phyloP scores from a whole-genome alignment of 1,139 yeast species.

The Suhomyces terraborum region DNA sequence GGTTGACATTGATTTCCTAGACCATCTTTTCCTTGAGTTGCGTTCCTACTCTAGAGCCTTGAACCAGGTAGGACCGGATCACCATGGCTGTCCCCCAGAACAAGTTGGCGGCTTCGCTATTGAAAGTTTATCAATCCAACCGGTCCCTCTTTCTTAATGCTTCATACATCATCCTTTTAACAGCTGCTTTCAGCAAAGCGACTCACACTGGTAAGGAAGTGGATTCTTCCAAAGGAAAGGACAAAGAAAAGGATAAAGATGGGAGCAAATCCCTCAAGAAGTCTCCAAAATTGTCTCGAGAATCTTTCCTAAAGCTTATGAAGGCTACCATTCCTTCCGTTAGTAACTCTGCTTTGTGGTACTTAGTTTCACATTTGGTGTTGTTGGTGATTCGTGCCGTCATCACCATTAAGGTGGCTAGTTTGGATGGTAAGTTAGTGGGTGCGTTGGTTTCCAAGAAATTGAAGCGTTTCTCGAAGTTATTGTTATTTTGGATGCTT shows the following conservation, averaged over 20 bases:
- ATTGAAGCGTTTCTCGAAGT: constrained; percentile 62
- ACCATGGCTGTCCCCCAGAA: constrained; percentile 3
- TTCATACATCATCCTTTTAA: constrained; percentile 49
- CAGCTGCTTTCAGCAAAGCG: constrained; percentile 50
- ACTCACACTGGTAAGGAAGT: constrained; percentile 31
- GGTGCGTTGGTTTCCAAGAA: constrained; percentile 77
- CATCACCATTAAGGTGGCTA: constrained; percentile 80
- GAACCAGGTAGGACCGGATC: background rate
- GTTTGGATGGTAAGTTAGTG: constrained; percentile 82
- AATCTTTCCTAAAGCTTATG: constrained; percentile 35
- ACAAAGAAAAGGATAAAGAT: constrained; percentile 13
- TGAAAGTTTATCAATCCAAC: constrained; percentile 46
- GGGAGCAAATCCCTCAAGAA: constrained; percentile 17
- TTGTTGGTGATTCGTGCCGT: constrained; percentile 70
- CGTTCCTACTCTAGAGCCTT: background rate
- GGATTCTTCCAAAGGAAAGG: constrained; percentile 14
- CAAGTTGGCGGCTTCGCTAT: constrained; percentile 22
- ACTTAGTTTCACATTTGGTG: constrained; percentile 57
- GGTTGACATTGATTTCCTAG: background rate
- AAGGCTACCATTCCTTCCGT: constrained; percentile 44
- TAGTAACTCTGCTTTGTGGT: constrained; percentile 37
- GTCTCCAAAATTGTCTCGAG: constrained; percentile 35
- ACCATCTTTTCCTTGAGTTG: background rate
- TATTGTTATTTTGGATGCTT: constrained; percentile 76
- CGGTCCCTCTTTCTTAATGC: constrained; percentile 51